Evolutionary conservation across 352 stramenopile species (phyloP), one percentile per base, ranked within the genome.

Genomic region (Phytophthora melonis): DNA sequence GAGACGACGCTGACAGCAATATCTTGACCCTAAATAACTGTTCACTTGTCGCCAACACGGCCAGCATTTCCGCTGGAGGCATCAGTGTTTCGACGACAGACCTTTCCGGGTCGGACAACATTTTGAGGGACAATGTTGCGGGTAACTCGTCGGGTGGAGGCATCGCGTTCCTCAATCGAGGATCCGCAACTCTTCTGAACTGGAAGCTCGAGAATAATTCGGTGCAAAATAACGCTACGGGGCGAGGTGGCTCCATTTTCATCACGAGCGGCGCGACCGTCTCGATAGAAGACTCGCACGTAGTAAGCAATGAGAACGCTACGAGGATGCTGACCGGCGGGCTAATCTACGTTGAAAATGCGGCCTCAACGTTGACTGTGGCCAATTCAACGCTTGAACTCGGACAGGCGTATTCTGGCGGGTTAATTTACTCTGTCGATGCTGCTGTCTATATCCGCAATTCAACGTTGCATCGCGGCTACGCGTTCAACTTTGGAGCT

Each of bases 401-500:
- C 27, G 81, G 85, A 0, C 76, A 83, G 58, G 75, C 82, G 23
- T 76, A 63, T 36, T 83, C 70, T 0, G 87, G 87, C 9, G 86
- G 84, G 0, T 65, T 77, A 5, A 79, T 94, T 32, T 93, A 87
- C 65, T 77, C 77, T 0, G 30, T 64, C 13, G 66, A 79, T 36
- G 71, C 77, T 0, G 41, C 25, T 0, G 19, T 92, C 0, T 58
- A 43, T 14, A 43, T 93, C 0, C 54, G 53, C 19, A 77, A 88
- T 18, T 81, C 74, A 8, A 83, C 66, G 0, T n/a, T 94, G 18
- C 43, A 74, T 2, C 70, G 74, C 13, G 72, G 76, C 0, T 75
- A 77, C 39, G 74, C 74, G 1, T 78, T 74, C 39, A 78, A 92
- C 14, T 94, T 92, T 75, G 87, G 85, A 7, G 84, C 77, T 9